phyloP scores from a whole-genome alignment of 2,329 filamentous ascomycete genomes.

The Plectosphaerella plurivora region DNA sequence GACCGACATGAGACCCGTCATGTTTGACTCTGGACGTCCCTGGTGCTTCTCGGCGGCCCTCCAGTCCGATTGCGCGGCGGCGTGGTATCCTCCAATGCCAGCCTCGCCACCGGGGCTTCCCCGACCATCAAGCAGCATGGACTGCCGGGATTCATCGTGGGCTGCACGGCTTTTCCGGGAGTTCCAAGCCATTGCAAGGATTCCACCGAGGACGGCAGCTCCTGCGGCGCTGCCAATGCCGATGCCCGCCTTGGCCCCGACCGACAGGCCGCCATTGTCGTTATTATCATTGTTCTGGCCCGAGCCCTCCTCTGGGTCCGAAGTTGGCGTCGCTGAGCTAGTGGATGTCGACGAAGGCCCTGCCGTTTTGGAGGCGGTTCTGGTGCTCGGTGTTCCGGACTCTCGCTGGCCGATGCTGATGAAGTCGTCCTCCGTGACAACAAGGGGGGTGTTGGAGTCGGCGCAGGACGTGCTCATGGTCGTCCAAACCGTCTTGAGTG shows the following conservation, averaged over 20 bases:
- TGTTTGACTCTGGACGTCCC: not conserved
- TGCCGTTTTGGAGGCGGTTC: not conserved
- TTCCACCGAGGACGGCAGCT: constrained; percentile 10
- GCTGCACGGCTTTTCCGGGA: constrained; percentile 6
- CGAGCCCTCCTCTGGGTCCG: not conserved
- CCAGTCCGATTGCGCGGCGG: constrained; percentile 2
- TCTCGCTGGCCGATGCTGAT: constrained; percentile 16
- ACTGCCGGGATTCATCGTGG: constrained; percentile 8
- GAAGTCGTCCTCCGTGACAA: constrained; percentile 35
- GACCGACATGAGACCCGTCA: not conserved
- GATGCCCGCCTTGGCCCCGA: constrained; percentile 32
- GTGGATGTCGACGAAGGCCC: not conserved
- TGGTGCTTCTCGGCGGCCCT: not conserved
- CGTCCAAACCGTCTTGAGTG: constrained; percentile 37
- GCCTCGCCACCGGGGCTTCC: not conserved
- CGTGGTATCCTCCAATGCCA: constrained; percentile 4
- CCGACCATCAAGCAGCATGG: constrained; percentile 9
- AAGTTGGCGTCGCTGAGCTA: not conserved
- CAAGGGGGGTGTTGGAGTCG: constrained; percentile 37
- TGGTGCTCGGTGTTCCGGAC: constrained; percentile 6
- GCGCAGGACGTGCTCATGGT: constrained; percentile 39
- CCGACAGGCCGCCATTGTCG: constrained; percentile 21
- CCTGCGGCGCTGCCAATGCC: constrained; percentile 30
- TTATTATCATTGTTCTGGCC: not conserved
- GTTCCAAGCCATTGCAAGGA: constrained; percentile 8